phyloP scores from a whole-genome alignment of 2,329 filamentous ascomycete genomes.

The Diaporthe humulicola region DNA sequence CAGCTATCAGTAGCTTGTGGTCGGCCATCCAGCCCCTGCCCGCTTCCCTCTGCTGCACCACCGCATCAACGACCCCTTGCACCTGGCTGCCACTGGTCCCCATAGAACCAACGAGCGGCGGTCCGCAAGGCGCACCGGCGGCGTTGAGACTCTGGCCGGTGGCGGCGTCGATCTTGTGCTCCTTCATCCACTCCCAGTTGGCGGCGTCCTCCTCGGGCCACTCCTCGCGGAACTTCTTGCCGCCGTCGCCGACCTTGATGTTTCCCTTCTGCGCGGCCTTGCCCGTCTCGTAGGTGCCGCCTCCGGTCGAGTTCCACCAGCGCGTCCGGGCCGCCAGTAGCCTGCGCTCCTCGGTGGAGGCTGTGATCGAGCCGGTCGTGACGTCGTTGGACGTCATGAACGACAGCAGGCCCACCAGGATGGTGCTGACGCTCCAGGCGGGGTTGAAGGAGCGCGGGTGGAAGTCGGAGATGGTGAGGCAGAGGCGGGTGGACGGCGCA shows the following conservation, averaged over 20 bases:
- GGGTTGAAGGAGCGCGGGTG: slow-evolving; percentile 99
- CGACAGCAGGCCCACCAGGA: slow-evolving; percentile 90
- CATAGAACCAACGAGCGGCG: slow-evolving; percentile 69
- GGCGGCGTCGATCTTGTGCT: slow-evolving; percentile 80
- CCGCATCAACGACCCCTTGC: slow-evolving; percentile 82
- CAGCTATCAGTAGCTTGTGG: slow-evolving; percentile 82
- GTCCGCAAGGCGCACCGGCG: slow-evolving; percentile 59
- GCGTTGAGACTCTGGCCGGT: slow-evolving; percentile 78
- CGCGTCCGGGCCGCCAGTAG: slow-evolving; percentile 81
- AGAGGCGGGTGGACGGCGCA: slow-evolving; percentile 90
- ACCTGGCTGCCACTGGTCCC: slow-evolving; percentile 73
- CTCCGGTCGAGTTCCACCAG: slow-evolving; percentile 98
- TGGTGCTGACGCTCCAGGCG: slow-evolving; percentile 97
- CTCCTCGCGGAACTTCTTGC: slow-evolving; percentile 88
- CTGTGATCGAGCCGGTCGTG: slow-evolving; percentile 91
- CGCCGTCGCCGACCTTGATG: slow-evolving; percentile 92
- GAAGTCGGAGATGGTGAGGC: slow-evolving; percentile 96
- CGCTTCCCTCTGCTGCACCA: slow-evolving; percentile 80
- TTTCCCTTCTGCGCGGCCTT: slow-evolving; percentile 75
- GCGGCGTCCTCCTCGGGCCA: slow-evolving; percentile 91
- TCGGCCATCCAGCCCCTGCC: slow-evolving; percentile 85
- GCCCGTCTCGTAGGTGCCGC: slow-evolving; percentile 76
- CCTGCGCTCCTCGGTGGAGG: slow-evolving; percentile 81
- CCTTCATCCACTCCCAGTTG: slow-evolving; percentile 93
- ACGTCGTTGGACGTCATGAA: slow-evolving; percentile 99